Evolutionary conservation across 176 grass and related monocot genomes (phyloP).

Genomic region (Cenchrus purpureus): DNA sequence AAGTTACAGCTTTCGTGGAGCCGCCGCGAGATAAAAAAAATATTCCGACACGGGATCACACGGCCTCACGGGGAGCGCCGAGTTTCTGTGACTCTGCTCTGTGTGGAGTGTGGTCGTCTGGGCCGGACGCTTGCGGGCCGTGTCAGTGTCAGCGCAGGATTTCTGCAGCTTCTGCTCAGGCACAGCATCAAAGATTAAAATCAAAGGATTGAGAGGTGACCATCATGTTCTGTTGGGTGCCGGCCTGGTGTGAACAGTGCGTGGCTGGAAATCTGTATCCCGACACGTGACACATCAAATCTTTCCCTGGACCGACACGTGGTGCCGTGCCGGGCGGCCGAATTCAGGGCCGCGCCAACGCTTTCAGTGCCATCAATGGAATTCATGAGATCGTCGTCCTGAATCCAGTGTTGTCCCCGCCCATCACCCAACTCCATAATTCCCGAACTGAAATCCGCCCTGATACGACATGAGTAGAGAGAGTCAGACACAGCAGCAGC

Average conservation of each 20-base stretch:
- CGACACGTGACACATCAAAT: not conserved
- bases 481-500: not conserved
- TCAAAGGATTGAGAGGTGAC: not conserved
- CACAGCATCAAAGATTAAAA: not conserved
- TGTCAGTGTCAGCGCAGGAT: conserved; percentile 12
- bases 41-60: conserved; percentile 26
- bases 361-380: conserved; percentile 40
- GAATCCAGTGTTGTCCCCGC: not conserved
- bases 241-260: not conserved
- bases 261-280: not conserved
- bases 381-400: conserved; percentile 19
- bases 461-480: conserved; percentile 29
- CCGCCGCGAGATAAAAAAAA: not conserved
- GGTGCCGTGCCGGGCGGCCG: not conserved
- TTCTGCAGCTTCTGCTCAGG: not conserved
- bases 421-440: conserved; percentile 34
- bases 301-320: not conserved
- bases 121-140: not conserved
- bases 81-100: no score
- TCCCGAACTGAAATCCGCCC: conserved; percentile 36
- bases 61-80: conserved; percentile 18
- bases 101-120: not conserved
- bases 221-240: not conserved
- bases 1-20: conserved; percentile 41
- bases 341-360: not conserved